These are phyloP conservation scores for Sugiyamaella grinbergsii DNA, from an alignment of 1,139 yeast genomes.

Conservation along the genomic window DNA sequence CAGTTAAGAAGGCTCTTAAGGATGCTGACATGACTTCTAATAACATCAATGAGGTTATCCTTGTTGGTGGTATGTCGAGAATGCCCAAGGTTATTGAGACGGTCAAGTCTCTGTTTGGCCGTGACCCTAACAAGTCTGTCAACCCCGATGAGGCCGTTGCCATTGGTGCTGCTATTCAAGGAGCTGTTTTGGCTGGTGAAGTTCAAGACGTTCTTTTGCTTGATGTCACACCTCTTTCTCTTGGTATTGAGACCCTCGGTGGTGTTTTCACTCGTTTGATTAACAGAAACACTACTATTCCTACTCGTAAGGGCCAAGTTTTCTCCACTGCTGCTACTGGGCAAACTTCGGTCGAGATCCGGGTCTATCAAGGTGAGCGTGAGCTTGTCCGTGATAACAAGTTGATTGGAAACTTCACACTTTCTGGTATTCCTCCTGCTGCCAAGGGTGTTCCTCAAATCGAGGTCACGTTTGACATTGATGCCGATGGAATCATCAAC, in stretches of 20 bases:
- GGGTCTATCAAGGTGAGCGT: conserved; percentile 99
- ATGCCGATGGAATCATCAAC: conserved; percentile 98
- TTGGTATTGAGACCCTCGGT: conserved; percentile 98
- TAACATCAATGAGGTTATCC: conserved; percentile 89
- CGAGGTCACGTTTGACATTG: conserved; percentile 96
- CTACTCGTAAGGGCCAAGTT: conserved; percentile 95
- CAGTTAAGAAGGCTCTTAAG: conserved; percentile 97
- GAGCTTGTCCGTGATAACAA: conserved; percentile 98
- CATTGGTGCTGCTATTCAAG: conserved; percentile 99
- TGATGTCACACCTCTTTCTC: conserved; percentile 96
- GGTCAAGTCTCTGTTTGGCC: conserved; percentile 88
- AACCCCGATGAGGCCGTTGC: conserved; percentile 99
- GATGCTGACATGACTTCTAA: conserved; percentile 88
- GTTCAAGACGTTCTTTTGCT: conserved; percentile 92
- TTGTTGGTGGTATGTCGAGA: conserved; percentile 99
- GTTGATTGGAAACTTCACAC: conserved; percentile 95
- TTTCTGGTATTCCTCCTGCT: conserved; percentile 94
- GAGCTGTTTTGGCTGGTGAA: conserved; percentile 98
- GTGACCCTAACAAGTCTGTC: conserved; percentile 97
- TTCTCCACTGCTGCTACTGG: conserved; percentile 99
- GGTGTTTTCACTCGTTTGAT: conserved; percentile 98
- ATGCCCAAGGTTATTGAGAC: conserved; percentile 99
- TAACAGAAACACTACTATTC: conserved; percentile 97
- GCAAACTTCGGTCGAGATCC: conserved; percentile 97
- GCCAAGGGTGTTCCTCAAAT: conserved; percentile 99